These are phyloP conservation scores for Hypsizygus marmoreus DNA, from an alignment of 768 basidiomycete species.

Conservation along the genomic window DNA sequence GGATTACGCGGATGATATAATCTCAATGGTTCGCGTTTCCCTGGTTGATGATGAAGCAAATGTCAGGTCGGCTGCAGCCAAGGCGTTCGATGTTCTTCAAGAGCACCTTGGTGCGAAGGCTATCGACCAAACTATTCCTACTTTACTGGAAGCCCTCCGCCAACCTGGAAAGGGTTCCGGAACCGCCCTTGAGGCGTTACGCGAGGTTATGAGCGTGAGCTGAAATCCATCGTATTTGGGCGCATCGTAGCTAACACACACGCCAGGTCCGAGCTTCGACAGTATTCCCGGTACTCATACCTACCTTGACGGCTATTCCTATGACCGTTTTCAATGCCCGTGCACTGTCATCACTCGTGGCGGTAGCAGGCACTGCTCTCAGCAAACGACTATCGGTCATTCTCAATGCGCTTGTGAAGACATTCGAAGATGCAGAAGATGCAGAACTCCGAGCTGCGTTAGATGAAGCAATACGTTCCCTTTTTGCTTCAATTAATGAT, in stretches of 20 bases:
- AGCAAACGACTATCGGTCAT: constrained; percentile 82
- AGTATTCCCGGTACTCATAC: constrained; percentile 97
- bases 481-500: constrained; percentile 81
- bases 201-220: constrained; percentile 91
- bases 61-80: constrained; percentile 89
- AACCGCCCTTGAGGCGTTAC: constrained; percentile 89
- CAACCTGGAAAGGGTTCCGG: constrained; percentile 94
- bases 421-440: constrained; percentile 66
- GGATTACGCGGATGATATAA: constrained; percentile 86
- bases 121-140: constrained; percentile 96
- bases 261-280: constrained; percentile 85
- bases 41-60: constrained; percentile 86
- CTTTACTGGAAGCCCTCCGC: constrained; percentile 87
- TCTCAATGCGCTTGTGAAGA: constrained; percentile 76
- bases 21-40: constrained; percentile 78
- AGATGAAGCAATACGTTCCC: constrained; percentile 70
- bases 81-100: constrained; percentile 88
- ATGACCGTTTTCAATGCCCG: constrained; percentile 96
- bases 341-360: constrained; percentile 87
- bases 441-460: constrained; percentile 74
- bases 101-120: constrained; percentile 88
- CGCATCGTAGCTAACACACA: neutral
- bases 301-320: constrained; percentile 85
- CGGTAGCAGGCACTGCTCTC: constrained; percentile 89
- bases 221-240: neutral